Base-by-base conservation (phyloP, 495 filamentous ascomycete genomes). In the Sporormia fimetaria region DNA sequence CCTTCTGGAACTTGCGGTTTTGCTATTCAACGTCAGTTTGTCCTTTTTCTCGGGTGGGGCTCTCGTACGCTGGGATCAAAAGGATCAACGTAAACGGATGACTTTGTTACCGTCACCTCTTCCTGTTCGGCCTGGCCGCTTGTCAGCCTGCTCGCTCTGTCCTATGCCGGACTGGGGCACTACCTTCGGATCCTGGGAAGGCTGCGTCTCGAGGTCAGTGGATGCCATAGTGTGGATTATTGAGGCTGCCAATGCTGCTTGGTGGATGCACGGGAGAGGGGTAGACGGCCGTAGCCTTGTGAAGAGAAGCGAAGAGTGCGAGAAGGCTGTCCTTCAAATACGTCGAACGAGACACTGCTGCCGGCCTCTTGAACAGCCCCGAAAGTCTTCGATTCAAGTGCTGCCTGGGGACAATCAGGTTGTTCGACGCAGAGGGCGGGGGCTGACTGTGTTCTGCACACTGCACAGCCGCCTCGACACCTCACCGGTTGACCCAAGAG, bases 251-350 rank as follows among this genome's bases (percentile, higher is more conserved):
- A 21, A 20, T 27, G 28, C n/a, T 15, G 42, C 22, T 6, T 29
- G 15, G 34, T 7, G 34, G 34, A 22, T 15, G 12, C 14, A 12
- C 18, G 22, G 40, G 10, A 21, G 21, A 30, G 18, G 9, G 4
- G 1, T 40, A 2, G 39, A 36, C 36, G 35, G 35, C 37, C 35
- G 24, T 25, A 37, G 47, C 47, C 47, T 51, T 37, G 40, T 37
- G 39, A 2, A 21, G 30, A 25, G 31, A 14, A 18, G 21, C 24
- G 21, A 24, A 18, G 11, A 8, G 6, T 15, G 26, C 10, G 36
- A 41, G 47, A 30, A 51, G 47, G 36, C 35, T 41, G 31, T n/a
- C 20, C 23, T 18, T 5, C 22, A 40, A 11, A 44, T 51, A 40
- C 40, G 45, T 10, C 21, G 20, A 16, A 2, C n/a, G n/a, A n/a